These are phyloP conservation scores for Rugosomyces carneus DNA, from an alignment of 1,284 basidiomycete genomes.

Conservation along the genomic window DNA sequence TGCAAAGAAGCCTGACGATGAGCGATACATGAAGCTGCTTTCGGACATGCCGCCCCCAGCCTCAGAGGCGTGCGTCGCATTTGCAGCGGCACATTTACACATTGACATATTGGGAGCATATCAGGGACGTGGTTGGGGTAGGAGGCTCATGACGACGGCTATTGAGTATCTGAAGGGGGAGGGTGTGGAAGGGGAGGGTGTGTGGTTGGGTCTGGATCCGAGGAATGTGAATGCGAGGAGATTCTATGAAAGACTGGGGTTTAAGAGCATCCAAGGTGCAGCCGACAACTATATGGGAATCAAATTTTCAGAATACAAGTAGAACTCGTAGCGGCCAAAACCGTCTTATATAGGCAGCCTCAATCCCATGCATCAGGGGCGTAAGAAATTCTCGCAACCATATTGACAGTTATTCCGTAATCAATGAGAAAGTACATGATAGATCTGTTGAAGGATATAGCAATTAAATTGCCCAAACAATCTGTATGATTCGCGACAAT, in stretches of 20 bases:
- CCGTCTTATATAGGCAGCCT: too few species aligned
- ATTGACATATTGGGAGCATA: constrained; percentile 57
- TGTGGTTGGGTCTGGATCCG: constrained; percentile 60
- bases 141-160: constrained; percentile 46
- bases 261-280: constrained; percentile 43
- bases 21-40: constrained; percentile 42
- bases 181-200: constrained; percentile 35
- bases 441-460: too few species aligned
- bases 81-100: constrained; percentile 61
- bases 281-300: constrained; percentile 41
- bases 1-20: constrained; percentile 41
- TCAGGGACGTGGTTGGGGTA: constrained; percentile 59
- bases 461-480: too few species aligned
- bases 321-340: neutral
- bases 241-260: constrained; percentile 56
- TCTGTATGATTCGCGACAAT: too few species aligned
- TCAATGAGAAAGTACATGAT: too few species aligned
- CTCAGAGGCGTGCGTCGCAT: constrained; percentile 41
- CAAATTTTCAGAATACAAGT: constrained; percentile 36
- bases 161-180: constrained; percentile 43
- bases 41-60: constrained; percentile 39
- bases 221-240: constrained; percentile 47
- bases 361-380: too few species aligned
- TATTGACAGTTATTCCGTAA: too few species aligned
- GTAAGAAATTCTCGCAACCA: too few species aligned